Evolutionary conservation across 139 green algal genomes (phyloP), one percentile per base, ranked within the genome.

Genomic region (Chlorella ohadii): DNA sequence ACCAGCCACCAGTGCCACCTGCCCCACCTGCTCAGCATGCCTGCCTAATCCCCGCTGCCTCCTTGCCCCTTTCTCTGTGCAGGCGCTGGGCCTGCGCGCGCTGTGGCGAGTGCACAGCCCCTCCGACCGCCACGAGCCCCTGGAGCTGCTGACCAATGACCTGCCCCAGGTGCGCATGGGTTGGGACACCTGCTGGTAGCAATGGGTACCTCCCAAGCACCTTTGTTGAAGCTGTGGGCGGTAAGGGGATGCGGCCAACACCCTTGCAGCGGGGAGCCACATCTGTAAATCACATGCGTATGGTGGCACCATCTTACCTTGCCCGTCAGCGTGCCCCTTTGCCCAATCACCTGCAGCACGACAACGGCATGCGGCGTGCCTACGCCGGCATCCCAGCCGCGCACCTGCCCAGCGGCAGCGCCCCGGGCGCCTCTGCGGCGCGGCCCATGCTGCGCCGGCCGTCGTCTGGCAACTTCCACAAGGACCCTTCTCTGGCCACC

Each of bases 71-170:
- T 19, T 13, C 38, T 25, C 27, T 38, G 25, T 36, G 27, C 76
- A 84, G 66, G 85, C 79, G 17, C 68, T 89, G 68, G 85, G 85
- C 31, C n/a, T 89, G 19, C 67, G 85, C 44, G 38, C 65, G 64
- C 74, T 88, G 64, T 82, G 71, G 79, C 39, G 79, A 15, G 78
- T 84, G 17, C 65, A 81, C 73, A 72, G 33, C 78, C 72, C 57
- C 12, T 72, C 71, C 13, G 71, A 83, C 73, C 51, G 83, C 38
- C 68, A 89, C 71, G 64, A 88, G 20, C 70, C 79, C 7, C 57
- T 78, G 31, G 85, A 89, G 78, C 79, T 89, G 55, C 83, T 89
- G 6, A 78, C 72, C 11, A 82, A 82, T 13, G 82, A 89, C 68
- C 79, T 84, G 66, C 79, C 79, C 12, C 27, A 75, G 47, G 79